A percentile compares a stretch with the other conserved stretches of the same genome.
Conservation (phyloP, 2,329 filamentous ascomycete genomes). For the Dothideomycetes sp. region DNA sequence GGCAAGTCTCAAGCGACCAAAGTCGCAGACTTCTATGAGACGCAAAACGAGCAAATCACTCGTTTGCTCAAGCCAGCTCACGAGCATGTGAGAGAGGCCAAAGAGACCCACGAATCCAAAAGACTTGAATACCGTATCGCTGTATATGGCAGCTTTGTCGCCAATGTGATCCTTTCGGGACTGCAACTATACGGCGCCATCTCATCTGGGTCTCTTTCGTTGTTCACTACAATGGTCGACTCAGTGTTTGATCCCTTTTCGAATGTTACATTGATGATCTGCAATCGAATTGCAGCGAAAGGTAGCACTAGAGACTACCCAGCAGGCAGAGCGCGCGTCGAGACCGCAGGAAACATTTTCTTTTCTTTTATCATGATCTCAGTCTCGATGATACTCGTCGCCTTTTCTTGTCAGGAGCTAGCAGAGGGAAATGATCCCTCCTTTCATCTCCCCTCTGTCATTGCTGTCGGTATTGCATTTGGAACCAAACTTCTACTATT, state of each 20-base stretch:
- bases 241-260: constrained; percentile 85
- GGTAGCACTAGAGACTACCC: constrained; percentile 82
- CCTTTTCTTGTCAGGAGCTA: constrained; percentile 69
- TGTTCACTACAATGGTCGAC: constrained; percentile 97
- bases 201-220: constrained; percentile 77
- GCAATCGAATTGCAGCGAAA: constrained; percentile 73
- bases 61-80: constrained; percentile 84
- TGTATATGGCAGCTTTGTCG: constrained; percentile 57
- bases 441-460: constrained; percentile 73
- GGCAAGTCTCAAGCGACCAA: no score
- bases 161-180: constrained; percentile 66
- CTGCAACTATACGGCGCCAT: constrained; percentile 84
- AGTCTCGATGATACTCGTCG: constrained; percentile 84
- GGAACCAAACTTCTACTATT: constrained; percentile 72
- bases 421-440: constrained; percentile 34
- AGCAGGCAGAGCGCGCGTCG: constrained; percentile 82
- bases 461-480: constrained; percentile 78
- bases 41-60: constrained; percentile 87
- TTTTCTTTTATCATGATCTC: constrained; percentile 96
- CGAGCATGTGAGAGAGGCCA: constrained; percentile 73
- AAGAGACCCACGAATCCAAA: constrained; percentile 68
- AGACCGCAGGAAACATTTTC: constrained; percentile 88
- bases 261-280: constrained; percentile 77
- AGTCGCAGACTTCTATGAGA: constrained; percentile 92
- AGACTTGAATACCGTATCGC: constrained; percentile 64